phyloP scores from a whole-genome alignment of 139 green algal genomes.

The Tetradesmus obliquus region DNA sequence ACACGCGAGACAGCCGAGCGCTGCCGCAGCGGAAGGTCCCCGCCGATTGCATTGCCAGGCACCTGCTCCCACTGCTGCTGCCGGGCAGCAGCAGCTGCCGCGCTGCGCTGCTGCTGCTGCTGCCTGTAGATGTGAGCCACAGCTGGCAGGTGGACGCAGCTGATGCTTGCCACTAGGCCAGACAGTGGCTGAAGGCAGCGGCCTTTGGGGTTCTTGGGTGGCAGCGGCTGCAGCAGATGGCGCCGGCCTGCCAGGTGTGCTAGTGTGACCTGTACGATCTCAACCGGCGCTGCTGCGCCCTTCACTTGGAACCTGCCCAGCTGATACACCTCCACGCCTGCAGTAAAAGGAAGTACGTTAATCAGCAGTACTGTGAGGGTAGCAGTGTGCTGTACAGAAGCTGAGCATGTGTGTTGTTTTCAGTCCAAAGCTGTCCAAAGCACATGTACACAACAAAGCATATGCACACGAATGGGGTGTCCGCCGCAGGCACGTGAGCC shows the following conservation, averaged over 20 bases:
- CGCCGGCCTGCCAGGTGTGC: conserved; percentile 10
- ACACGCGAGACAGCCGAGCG: not conserved
- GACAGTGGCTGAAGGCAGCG: not conserved
- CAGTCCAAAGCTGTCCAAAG: too few relatives aligned
- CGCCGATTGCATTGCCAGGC: too few relatives aligned
- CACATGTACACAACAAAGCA: too few relatives aligned
- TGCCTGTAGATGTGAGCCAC: not conserved
- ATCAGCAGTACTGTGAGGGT: too few relatives aligned
- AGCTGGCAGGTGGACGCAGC: not conserved
- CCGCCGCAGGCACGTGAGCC: too few relatives aligned
- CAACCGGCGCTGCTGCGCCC: not conserved
- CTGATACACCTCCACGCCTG: conserved; percentile 13
- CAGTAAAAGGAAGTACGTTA: not conserved
- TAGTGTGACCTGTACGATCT: conserved; percentile 11
- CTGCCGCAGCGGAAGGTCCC: not conserved
- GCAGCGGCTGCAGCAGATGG: not conserved
- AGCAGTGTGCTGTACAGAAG: too few relatives aligned
- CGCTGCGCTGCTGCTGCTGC: not conserved
- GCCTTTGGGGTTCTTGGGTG: not conserved
- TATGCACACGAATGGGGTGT: too few relatives aligned
- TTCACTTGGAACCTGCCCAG: conserved; percentile 19
- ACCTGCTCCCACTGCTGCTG: not conserved
- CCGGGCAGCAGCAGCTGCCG: not conserved
- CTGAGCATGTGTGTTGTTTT: too few relatives aligned
- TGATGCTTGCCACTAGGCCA: not conserved